Conservation (phyloP, 202 grass and related monocot species). For the Panicum hallii region DNA sequence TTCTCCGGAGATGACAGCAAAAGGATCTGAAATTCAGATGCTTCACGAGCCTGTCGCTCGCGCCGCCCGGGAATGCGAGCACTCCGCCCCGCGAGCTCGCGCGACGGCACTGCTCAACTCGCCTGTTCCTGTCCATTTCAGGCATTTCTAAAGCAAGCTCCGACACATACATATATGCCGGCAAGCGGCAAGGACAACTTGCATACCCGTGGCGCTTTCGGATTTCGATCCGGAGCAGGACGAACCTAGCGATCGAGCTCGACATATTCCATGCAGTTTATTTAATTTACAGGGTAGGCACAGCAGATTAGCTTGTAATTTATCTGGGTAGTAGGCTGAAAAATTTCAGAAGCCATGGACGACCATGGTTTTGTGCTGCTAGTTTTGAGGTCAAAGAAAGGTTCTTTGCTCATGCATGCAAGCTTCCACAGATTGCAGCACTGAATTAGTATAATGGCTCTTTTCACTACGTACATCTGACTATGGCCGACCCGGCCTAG, state of each 20-base stretch:
- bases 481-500: slow-evolving; percentile 14
- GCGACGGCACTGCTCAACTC: slow-evolving; percentile 6
- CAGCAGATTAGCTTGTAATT: background rate
- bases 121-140: slow-evolving; percentile 53
- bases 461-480: background rate
- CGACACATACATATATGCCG: slow-evolving; percentile 45
- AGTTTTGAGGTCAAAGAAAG: slow-evolving; percentile 52
- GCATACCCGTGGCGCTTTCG: slow-evolving; percentile 41
- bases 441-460: background rate
- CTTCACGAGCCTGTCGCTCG: slow-evolving; percentile 59
- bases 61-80: slow-evolving; percentile 13
- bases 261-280: background rate
- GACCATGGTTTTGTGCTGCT: background rate
- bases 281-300: slow-evolving; percentile 31
- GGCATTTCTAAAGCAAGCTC: slow-evolving; percentile 55
- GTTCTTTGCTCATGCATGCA: slow-evolving; percentile 25
- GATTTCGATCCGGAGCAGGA: slow-evolving; percentile 55
- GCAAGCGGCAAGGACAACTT: slow-evolving; percentile 43
- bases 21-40: slow-evolving; percentile 51
- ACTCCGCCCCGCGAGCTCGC: slow-evolving; percentile 16
- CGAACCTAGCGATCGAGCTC: background rate
- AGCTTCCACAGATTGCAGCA: slow-evolving; percentile 33
- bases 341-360: slow-evolving; percentile 7
- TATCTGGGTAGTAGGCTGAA: slow-evolving; percentile 1
- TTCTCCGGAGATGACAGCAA: slow-evolving; percentile 48